Evolutionary conservation across 108 stramenopile species (phyloP), one percentile per base, ranked within the genome.

Genomic region (Seminavis robusta): DNA sequence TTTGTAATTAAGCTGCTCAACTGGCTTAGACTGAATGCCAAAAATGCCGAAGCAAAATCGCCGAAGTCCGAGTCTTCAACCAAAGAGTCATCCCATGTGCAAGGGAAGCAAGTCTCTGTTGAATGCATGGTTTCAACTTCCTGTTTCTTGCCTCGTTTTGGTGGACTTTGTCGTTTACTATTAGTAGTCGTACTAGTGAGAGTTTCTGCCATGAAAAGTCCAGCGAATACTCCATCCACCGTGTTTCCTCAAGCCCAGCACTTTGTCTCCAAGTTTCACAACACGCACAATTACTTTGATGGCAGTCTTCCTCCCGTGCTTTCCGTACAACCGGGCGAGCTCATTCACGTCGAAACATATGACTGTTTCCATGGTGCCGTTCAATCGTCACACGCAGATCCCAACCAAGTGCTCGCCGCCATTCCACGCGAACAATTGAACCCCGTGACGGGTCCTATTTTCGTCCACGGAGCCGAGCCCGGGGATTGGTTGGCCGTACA

Each of bases 291-390:
- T 40, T 31, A 36, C 9, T 63, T 63, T 45, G 23, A 30, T 8
- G 25, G 52, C 26, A 32, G 13, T 28, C 26, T 28, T 52, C 55
- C 29, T 9, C 64, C 64, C 19, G 64, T 42, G 11, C 29, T 65
- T 1, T 19, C 2, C 19, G 45, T 58, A 6, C 33, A 56, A 25
- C 56, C 19, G 4, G 45, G 34, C n/a, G 64, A 65, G 29, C 28
- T 53, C 17, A 20, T 65, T 8, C 38, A 42, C 11, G 46, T 57
- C 8, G 46, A 65, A 43, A 65, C 64, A 1, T 36, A 33, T 20
- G 64, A 65, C 36, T 65, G 64, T 34, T 65, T 57, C 42, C 25
- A 65, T 29, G 64, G 64, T 15, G 33, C 8, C 24, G 52, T 57
- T 38, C 33, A 28, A 47, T 42, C 33, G 31, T n/a, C n/a, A n/a